phyloP scores from a whole-genome alignment of 2,329 filamentous ascomycete genomes.

The Diplodia seriata region DNA sequence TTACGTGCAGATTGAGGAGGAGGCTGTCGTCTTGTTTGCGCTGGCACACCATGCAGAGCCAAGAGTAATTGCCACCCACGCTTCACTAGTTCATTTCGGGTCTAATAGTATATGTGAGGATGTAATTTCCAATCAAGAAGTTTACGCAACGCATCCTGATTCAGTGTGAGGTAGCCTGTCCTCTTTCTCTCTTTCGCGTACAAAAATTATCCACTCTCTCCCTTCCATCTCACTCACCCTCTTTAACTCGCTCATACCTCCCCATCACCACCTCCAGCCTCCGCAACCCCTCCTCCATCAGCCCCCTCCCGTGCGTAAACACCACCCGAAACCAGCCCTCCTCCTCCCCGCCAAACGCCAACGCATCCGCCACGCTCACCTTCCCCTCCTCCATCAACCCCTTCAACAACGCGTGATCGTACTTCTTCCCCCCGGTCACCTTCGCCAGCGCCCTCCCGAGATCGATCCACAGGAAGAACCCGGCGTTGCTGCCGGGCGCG shows the following conservation, averaged over 20 bases:
- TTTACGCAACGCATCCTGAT: no score
- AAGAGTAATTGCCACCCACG: neutral
- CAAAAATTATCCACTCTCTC: neutral
- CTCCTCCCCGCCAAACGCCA: constrained; percentile 48
- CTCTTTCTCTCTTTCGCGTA: neutral
- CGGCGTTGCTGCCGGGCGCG: constrained; percentile 50
- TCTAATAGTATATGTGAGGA: neutral
- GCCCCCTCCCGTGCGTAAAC: constrained; percentile 47
- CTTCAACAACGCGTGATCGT: constrained; percentile 44
- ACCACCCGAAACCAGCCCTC: constrained; percentile 55
- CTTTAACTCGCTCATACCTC: neutral
- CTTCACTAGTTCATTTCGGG: neutral
- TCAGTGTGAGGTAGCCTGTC: neutral
- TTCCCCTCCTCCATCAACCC: constrained; percentile 48
- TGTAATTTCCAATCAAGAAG: neutral
- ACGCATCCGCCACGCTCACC: constrained; percentile 46
- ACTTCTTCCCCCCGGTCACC: neutral
- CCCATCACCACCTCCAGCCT: constrained; percentile 37
- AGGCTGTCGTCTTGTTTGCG: neutral
- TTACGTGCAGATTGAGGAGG: neutral
- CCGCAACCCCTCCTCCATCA: constrained; percentile 46
- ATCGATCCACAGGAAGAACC: constrained; percentile 57
- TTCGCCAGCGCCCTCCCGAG: constrained; percentile 35
- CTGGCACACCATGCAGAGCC: neutral
- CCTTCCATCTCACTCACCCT: neutral